phyloP scores from a whole-genome alignment of 1,139 yeast genomes.

The Debaryomyces psychrophilus region DNA sequence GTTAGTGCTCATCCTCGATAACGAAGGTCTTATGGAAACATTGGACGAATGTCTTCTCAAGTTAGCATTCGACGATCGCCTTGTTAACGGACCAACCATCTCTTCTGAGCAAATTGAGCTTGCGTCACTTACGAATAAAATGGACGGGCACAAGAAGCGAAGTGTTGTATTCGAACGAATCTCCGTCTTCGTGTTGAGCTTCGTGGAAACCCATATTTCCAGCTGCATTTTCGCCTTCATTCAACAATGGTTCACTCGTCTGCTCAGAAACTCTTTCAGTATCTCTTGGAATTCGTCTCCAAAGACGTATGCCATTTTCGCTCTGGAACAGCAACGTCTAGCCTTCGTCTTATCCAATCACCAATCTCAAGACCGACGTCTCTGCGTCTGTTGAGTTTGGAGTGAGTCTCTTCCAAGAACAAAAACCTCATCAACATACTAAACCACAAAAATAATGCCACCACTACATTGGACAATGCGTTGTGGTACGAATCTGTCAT shows the following conservation, averaged over 20 bases:
- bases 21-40: constrained; percentile 11
- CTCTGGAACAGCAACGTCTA: constrained; percentile 35
- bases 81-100: constrained; percentile 31
- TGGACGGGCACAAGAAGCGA: constrained; percentile 2
- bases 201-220: background rate
- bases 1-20: constrained; percentile 13
- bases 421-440: constrained; percentile 48
- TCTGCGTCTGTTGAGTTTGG: constrained; percentile 37
- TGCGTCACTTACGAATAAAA: constrained; percentile 16
- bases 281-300: background rate
- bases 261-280: background rate
- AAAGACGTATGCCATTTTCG: constrained; percentile 37
- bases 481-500: constrained; percentile 51
- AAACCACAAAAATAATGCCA: constrained; percentile 43
- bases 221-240: background rate
- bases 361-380: constrained; percentile 61
- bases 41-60: constrained; percentile 43
- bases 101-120: constrained; percentile 23
- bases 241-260: background rate
- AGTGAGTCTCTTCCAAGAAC: constrained; percentile 66
- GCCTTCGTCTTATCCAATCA: constrained; percentile 38
- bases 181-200: background rate
- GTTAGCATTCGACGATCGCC: constrained; percentile 43
- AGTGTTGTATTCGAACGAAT: constrained; percentile 6
- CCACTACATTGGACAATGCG: constrained; percentile 61